Base-by-base conservation (phyloP, 140 eudicot species). In the Senecio squalidus region DNA sequence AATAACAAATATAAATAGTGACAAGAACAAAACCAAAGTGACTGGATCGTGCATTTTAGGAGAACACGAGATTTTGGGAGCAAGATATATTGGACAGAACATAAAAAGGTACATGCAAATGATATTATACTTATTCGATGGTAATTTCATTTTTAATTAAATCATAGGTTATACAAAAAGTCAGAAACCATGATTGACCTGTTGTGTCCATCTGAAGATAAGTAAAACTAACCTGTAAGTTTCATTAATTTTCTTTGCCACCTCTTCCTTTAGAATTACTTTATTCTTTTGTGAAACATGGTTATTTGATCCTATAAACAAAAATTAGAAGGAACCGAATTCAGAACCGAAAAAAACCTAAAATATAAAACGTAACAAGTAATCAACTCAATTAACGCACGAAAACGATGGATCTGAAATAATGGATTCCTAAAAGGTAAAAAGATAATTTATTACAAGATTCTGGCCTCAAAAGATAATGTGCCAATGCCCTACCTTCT, bases 201-300 rank as follows among this genome's bases (percentile, higher is more conserved):
- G 58, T 6, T 53, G 29, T 28, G 45, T 34, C 39, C 18, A 63
- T 54, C 60, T 38, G 38, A 29, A 20, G 55, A 21, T 16, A 54
- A 10, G 10, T 15, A 13, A 24, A 20, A 60, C 39, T 60, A 51
- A 76, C 96, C 79, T 78, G 79, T 81, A 78, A 63, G 58, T 71
- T 33, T 88, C 94, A 58, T 88, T 84, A 18, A 88, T 83, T 69
- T 71, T 50, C 70, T 60, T 84, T 71, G 83, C 77, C 53, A 88
- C 90, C 9, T 79, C 84, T 64, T 81, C 90, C 81, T 73, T 81
- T 25, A 54, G 72, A 58, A 84, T 55, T 31, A 44, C 17, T 52
- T 73, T 79, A 41, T 68, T 78, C 75, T 84, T 81, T 51, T 48
- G 55, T 0, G 70, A 54, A 45, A 61, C 60, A 67, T 45, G 66